A percentile compares a stretch with the other conserved stretches of the same genome.
Evolutionary conservation across 331 rosid species (phyloP).

Genomic region (Rosa hybrid): DNA sequence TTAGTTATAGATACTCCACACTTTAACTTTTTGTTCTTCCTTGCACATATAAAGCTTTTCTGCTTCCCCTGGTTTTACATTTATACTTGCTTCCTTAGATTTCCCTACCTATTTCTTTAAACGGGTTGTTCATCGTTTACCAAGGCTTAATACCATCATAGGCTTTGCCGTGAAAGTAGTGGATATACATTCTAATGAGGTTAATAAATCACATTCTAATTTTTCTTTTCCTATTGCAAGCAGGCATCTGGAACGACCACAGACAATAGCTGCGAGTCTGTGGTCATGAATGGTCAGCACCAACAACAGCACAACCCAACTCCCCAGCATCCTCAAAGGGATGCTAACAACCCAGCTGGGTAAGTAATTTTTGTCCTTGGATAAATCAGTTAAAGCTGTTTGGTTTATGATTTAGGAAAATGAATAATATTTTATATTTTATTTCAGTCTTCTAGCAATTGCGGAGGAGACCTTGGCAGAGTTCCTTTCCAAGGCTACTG

Average conservation of each 20-base stretch:
- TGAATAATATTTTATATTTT: background rate
- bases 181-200: background rate
- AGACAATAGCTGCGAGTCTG: conserved; percentile 99
- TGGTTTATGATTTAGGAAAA: background rate
- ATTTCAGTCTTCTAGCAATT: conserved; percentile 77
- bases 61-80: background rate
- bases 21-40: background rate
- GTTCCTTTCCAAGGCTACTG: conserved; percentile 99
- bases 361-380: conserved; percentile 12
- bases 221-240: background rate
- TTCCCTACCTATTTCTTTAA: background rate
- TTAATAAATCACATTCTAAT: background rate
- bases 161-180: background rate
- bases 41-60: background rate
- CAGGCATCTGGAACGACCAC: conserved; percentile 89
- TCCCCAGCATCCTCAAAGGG: conserved; percentile 89
- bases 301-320: conserved; percentile 97
- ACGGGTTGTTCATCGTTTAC: background rate
- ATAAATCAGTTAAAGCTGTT: background rate
- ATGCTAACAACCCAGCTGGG: conserved; percentile 99
- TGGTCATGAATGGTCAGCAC: conserved; percentile 97
- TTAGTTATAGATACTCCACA: background rate
- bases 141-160: background rate
- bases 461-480: conserved; percentile 99
- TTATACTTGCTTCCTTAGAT: background rate